Conservation (phyloP, 2,329 filamentous ascomycete genomes). For the Metarhizium brunneum region DNA sequence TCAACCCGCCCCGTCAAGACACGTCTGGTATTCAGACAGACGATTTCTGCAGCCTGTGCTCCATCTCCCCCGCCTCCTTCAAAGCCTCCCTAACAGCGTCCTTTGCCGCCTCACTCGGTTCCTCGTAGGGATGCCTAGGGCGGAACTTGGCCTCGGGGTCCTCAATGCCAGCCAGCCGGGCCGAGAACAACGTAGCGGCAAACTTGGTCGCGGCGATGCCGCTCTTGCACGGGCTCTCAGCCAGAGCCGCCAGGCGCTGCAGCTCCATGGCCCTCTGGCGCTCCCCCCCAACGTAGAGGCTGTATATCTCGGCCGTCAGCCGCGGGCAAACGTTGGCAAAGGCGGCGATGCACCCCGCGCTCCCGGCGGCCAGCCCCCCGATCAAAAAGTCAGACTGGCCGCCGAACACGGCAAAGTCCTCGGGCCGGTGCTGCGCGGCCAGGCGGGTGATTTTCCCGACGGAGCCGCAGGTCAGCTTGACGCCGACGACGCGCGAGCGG, state of each 20-base stretch:
- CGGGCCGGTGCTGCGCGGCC: conserved; percentile 35
- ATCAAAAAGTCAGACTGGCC: conserved; percentile 67
- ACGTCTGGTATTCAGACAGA: no score
- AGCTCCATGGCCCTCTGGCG: conserved; percentile 2
- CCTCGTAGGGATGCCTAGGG: conserved; percentile 10
- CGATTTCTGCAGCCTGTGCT: conserved; percentile 4
- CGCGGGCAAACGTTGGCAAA: conserved; percentile 54
- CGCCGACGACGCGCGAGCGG: conserved; percentile 53
- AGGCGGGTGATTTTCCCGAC: conserved; percentile 64
- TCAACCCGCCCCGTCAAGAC: background rate
- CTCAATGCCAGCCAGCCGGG: conserved; percentile 8
- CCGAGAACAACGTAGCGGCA: conserved; percentile 6
- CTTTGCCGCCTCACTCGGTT: conserved; percentile 1
- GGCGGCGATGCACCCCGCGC: conserved; percentile 51
- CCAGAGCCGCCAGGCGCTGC: conserved; percentile 8
- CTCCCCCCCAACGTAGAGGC: conserved; percentile 2
- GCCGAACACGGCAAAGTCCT: conserved; percentile 57
- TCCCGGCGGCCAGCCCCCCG: conserved; percentile 48
- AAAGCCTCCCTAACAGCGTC: conserved; percentile 1
- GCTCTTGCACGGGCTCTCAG: conserved; percentile 9
- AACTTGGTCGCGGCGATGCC: conserved; percentile 8
- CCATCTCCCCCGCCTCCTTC: conserved; percentile 4
- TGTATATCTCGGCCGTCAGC: conserved; percentile 26
- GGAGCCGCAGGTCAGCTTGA: conserved; percentile 66
- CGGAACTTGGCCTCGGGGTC: conserved; percentile 7